Evolutionary conservation across 148 eudicot species (phyloP), one percentile per base, ranked within the genome.

Genomic region (Chenopodium formosanum): DNA sequence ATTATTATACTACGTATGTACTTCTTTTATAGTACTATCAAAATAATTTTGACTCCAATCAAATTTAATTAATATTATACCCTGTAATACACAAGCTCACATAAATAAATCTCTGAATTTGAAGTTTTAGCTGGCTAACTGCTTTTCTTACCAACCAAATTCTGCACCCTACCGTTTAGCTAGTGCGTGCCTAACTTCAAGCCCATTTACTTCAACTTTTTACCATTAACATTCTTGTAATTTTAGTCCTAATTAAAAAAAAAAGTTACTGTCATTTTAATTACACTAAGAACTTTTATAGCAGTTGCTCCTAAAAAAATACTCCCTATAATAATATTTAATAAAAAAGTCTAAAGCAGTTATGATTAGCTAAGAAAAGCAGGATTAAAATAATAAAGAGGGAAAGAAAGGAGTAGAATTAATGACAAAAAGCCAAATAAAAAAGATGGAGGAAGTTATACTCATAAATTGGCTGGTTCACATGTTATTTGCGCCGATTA

Each of bases 401-500:
- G 50, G 50, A 40, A 70, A 14, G 20, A 77, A 64, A 44, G 70
- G 22, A 76, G 53, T 52, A 32, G 70, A 76, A 76, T 62, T 9
- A 27, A 31, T 60, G 79, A 66, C 46, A 63, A 77, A 56, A 77
- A 23, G 79, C 70, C 12, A 77, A 77, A 63, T 7, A 9, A 64
- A 64, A 64, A 77, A 22, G 70, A 23, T 31, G 70, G 37, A 53
- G 72, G 76, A 74, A 37, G 77, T 74, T 74, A 74, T 50, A 74
- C 34, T 52, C 63, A 11, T 11, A 74, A 74, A 47, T 23, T 46
- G 77, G 78, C 37, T 52, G 46, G 58, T 65, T 78, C 80, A 66
- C 80, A 78, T 78, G 80, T 78, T 63, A 37, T 65, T 63, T 78
- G 72, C 80, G 60, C 80, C 63, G 73, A 66, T 65, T 66, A 14